Conservation (phyloP, 2,329 filamentous ascomycete genomes). For the Aspergillus aculeatinus region DNA sequence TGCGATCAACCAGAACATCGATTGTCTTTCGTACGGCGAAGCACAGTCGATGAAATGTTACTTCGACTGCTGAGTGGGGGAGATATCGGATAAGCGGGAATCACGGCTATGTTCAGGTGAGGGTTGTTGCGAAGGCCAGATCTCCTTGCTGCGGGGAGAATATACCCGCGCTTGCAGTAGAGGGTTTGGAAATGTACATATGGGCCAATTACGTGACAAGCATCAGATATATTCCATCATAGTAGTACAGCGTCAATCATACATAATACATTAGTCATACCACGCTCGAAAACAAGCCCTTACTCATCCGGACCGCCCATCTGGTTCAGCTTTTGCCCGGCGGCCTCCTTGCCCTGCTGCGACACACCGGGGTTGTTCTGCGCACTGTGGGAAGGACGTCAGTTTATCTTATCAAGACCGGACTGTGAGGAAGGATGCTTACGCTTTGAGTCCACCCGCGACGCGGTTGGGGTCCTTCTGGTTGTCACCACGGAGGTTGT, state of each 20-base stretch:
- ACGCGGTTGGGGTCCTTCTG: constrained; percentile 20
- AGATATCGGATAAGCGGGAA: too few relatives aligned
- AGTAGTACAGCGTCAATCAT: background rate
- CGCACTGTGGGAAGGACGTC: background rate
- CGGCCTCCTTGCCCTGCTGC: constrained; percentile 7
- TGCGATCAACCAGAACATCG: too few relatives aligned
- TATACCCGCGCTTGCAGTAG: too few relatives aligned
- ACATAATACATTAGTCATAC: background rate
- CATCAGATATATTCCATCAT: background rate
- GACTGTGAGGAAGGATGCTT: background rate
- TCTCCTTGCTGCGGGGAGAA: too few relatives aligned
- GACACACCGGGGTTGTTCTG: constrained; percentile 10
- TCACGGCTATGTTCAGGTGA: too few relatives aligned
- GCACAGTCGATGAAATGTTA: too few relatives aligned
- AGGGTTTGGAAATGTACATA: too few relatives aligned
- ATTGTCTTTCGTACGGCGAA: too few relatives aligned
- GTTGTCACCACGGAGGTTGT: constrained; percentile 9
- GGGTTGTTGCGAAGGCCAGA: too few relatives aligned
- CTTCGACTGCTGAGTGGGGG: too few relatives aligned
- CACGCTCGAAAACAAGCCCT: background rate
- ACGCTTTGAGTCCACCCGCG: constrained; percentile 19
- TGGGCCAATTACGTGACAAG: background rate
- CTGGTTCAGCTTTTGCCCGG: constrained; percentile 2
- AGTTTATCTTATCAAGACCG: background rate
- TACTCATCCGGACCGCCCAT: constrained; percentile 8